These are phyloP conservation scores for Hordeum pubiflorum DNA, from an alignment of 202 grass and related monocot genomes.

Conservation along the genomic window DNA sequence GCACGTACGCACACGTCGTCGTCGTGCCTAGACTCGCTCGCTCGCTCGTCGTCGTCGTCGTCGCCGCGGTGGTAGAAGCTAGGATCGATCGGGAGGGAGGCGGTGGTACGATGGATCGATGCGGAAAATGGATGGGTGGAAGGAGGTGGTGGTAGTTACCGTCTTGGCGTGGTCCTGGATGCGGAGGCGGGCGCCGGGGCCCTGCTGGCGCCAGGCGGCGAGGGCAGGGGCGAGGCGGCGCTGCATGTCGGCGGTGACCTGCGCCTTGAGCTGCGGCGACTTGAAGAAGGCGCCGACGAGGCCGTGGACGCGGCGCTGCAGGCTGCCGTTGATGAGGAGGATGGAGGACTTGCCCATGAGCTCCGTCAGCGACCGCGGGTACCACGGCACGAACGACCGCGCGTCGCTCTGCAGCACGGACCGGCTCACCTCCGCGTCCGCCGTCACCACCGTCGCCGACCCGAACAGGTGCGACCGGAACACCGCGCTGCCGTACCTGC, in stretches of 20 bases:
- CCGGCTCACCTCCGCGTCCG: conserved; percentile 79
- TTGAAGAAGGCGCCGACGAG: conserved; percentile 89
- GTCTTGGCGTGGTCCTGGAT: conserved; percentile 89
- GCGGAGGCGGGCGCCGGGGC: conserved; percentile 40
- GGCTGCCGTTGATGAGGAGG: conserved; percentile 73
- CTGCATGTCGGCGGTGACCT: conserved; percentile 93
- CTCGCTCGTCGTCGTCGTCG: too few relatives aligned
- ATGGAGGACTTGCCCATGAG: conserved; percentile 99
- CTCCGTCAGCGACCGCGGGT: conserved; percentile 82
- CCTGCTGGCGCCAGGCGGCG: background rate
- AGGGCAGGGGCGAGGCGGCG: conserved; percentile 31
- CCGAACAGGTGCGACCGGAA: conserved; percentile 95
- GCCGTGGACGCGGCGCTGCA: conserved; percentile 77
- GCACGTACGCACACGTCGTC: background rate
- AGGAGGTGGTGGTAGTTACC: conserved; percentile 28
- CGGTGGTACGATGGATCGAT: background rate
- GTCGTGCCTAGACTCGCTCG: too few relatives aligned
- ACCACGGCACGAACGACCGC: conserved; percentile 76
- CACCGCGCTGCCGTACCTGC: conserved; percentile 78
- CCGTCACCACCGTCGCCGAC: conserved; percentile 61
- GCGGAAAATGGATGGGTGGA: too few relatives aligned
- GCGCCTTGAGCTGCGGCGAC: conserved; percentile 63
- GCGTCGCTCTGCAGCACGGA: conserved; percentile 77
- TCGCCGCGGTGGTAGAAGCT: background rate
- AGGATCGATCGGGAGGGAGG: background rate